phyloP scores from a whole-genome alignment of 1,139 yeast genomes.

The Geotrichum cucujoidarum region DNA sequence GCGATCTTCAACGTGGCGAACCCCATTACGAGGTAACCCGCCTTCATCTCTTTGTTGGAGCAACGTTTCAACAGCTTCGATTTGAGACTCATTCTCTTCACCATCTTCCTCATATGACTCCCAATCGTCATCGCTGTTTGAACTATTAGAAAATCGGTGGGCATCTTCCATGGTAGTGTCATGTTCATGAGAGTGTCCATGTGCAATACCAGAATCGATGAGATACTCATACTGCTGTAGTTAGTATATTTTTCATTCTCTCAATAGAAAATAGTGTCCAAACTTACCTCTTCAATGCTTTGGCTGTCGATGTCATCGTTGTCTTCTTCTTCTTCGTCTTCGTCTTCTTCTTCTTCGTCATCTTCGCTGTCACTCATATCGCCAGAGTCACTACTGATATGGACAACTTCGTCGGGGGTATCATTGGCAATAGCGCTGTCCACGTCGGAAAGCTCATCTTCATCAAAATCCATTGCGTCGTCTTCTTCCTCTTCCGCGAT shows the following conservation, averaged over 20 bases:
- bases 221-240: slow-evolving; percentile 9
- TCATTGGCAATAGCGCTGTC: slow-evolving; percentile 34
- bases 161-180: slow-evolving; percentile 17
- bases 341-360: slow-evolving; percentile 27
- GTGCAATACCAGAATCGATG: slow-evolving; percentile 6
- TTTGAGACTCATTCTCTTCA: slow-evolving; percentile 31
- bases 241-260: too few relatives aligned
- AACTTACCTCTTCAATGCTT: slow-evolving; percentile 19
- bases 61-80: slow-evolving; percentile 21
- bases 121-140: slow-evolving; percentile 34
- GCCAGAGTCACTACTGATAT: slow-evolving; percentile 22
- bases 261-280: not conserved
- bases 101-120: slow-evolving; percentile 31
- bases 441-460: slow-evolving; percentile 36
- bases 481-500: slow-evolving; percentile 26
- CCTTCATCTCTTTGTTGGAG: slow-evolving; percentile 22
- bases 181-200: not conserved
- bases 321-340: slow-evolving; percentile 23
- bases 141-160: slow-evolving; percentile 32
- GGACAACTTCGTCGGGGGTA: slow-evolving; percentile 25
- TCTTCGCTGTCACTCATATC: slow-evolving; percentile 31
- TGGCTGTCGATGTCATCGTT: slow-evolving; percentile 25
- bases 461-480: slow-evolving; percentile 33
- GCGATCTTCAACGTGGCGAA: slow-evolving; percentile 16
- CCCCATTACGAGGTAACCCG: slow-evolving; percentile 19